Evolutionary conservation across 2,329 filamentous ascomycete species (phyloP), one percentile per base, ranked within the genome.

Genomic region (Aspergillus proliferans): DNA sequence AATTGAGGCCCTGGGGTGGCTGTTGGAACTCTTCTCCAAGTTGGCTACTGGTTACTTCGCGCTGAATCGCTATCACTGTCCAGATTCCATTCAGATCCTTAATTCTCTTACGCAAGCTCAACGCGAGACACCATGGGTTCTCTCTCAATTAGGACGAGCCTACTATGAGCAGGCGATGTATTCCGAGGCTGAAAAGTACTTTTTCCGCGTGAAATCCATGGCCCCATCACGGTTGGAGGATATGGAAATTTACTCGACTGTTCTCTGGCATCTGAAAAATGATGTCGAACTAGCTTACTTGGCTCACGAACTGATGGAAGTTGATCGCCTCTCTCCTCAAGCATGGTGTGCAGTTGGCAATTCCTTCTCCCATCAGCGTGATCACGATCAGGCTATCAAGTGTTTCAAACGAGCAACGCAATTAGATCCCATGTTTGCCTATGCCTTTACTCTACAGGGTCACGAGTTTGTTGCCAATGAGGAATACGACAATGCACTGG

Each of bases 221-320:
- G 85, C 88, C 10, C 92, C 92, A 1, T 87, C 88, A 1, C 83
- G 88, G 3, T 77, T 94, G 41, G 87, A 95, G 64, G 91, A 96
- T 63, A 96, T 97, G 91, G 93, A 98, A 65, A 85, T 97, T 33
- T 98, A 95, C 71, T 97, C 92, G 12, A 98, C 93, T 0, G 86
- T 95, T n/a, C 78, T 98, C n/a, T 98, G 94, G 93, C 91, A 96
- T 68, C 74, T 96, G 53, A 95, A 95, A 69, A 85, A 87, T 54
- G 92, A 96, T 63, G 87, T 90, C 0, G 88, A 96, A 52, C 77
- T 98, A 19, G 91, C 92, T 0, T 95, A 93, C 69, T 77, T 98
- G 24, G 89, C 92, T 0, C 92, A 97, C 62, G 88, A 94, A 61
- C 77, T 97, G 38, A 81, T 95, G 46, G 92, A 96, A 56, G 77